Base-by-base conservation (phyloP, 2,329 filamentous ascomycete species). In the Kalaharituber pfeilii region DNA sequence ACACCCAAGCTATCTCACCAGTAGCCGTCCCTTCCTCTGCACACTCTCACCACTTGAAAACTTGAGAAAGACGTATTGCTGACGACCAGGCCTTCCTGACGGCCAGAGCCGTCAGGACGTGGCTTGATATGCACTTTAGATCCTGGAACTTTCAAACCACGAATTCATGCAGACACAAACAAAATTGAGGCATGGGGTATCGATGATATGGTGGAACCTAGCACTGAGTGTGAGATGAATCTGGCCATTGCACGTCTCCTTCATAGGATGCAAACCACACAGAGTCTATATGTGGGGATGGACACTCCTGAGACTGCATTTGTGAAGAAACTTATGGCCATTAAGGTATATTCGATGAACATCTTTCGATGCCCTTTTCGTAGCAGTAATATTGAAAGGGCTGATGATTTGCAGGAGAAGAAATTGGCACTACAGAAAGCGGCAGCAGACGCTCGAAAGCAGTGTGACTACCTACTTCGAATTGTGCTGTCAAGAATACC, bases 181-280 rank as follows among this genome's bases (percentile, higher is more conserved):
- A 53, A 45, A 24, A 49, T 33, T 29, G 56, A 57, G 36, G 51
- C 50, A 8, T 57, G 44, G 49, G 56, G 56, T 24, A 57, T 56
- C 11, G 30, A 29, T 24, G 36, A 54, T 11, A 15, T 26, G 4
- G 51, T 22, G 13, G 52, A 54, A 25, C 33, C 25, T 4, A 30
- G 15, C 28, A 36, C 18, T 13, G 13, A 49, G 6, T 15, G 24
- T 22, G 13, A 5, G 15, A 26, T 2, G 1, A 5, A n/a, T 4
- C 13, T 26, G 18, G 13, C 25, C 4, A 13, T 50, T n/a, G 50
- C 56, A 25, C n/a, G 11, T 22, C 29, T n/a, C 13, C 22, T 55
- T 5, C 29, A 39, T 13, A 53, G 53, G 13, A 25, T 20, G 25
- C 50, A 50, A 45, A 29, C 25, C 6, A 15, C n/a, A 24, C 20